Base-by-base conservation (phyloP, 164 flowering plant species). In the Litsea cubeba region DNA sequence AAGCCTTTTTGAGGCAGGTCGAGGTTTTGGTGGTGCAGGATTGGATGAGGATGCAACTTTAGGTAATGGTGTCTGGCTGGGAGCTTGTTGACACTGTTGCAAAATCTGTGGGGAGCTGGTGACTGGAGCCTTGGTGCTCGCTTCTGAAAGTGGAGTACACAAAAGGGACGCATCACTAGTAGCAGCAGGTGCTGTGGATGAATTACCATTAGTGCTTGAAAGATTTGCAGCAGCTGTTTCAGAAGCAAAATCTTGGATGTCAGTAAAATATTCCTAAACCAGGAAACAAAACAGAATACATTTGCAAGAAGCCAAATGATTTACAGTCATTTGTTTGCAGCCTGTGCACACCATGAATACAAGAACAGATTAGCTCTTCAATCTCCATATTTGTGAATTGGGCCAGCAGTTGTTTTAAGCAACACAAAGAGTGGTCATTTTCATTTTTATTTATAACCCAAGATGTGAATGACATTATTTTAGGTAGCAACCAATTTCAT, bases 161-260 rank as follows among this genome's bases (percentile, higher is more conserved):
- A 23, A 72, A 17, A 73, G 15, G 22, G 72, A 40, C 64, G 80
- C 76, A 78, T 79, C 85, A 60, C 74, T 49, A 62, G 73, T 65
- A 58, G 78, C 49, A 65, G 79, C 23, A 64, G 83, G 74, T 62
- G n/a, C 54, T 26, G 71, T 32, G 57, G 84, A 50, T 69, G 74
- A 69, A 65, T 54, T 75, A 18, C 73, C 69, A 18, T 72, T 65
- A 72, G 40, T 58, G 65, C 63, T 69, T 46, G 74, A 32, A 66
- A 20, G 60, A 54, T 62, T 30, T 68, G 81, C 71, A 3, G 74
- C 76, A 62, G 75, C 85, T 84, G 83, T 73, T 76, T 71, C 74
- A 65, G 50, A 24, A 65, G 35, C n/a, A 65, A 6, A 23, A 20
- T 3, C n/a, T 66, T 40, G 46, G 54, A 68, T 11, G 57, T 5